Evolutionary conservation across 2,329 filamentous ascomycete genomes (phyloP), one percentile per base, ranked within the genome.

Genomic region (Paecilomyces formosus): DNA sequence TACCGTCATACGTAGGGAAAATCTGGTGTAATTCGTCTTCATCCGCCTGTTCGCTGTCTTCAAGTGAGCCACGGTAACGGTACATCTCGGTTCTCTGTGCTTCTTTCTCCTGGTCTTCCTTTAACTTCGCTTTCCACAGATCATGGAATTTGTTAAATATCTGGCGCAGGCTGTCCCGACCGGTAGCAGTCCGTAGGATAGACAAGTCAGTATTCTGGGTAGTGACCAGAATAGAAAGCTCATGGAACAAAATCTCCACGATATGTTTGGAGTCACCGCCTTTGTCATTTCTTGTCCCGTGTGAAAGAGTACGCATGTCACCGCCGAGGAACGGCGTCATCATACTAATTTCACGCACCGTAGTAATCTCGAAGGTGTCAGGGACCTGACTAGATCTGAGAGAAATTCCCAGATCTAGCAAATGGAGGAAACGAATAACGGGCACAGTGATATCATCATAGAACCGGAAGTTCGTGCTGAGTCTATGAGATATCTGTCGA

Each of bases 401-500:
- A 0, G 84, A 87, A 31, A 95, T 74, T 2, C 91, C 92, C 60
- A 96, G 78, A 63, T 88, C 85, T 9, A 97, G 77, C 64, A 90
- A 90, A 59, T 88, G 85, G 51, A 97, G 78, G 62, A 97, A 88
- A 56, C 88, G 90, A 52, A 91, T 81, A 11, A 91, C 82, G 3
- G 91, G 92, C 52, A 84, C 80, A 0, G 88, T 89, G 65, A 97
- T 84, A 68, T 99, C 94, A 61, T 91, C 89, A 67, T 97, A 97
- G 13, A 86, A 85, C 45, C 86, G 82, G 68, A 92, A 95, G 35
- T 85, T 81, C 30, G 83, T 79, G 1, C 81, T 82, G 7, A 99
- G 81, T 52, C 92, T 84, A 57, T 82, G 78, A 55, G 89, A 84
- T 45, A 96, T 84, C 61, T 89, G 85, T 6, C 79, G 76, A n/a